Base-by-base conservation (phyloP, 1,139 yeast species). In the Hemisphaericaspora lyxosophila region DNA sequence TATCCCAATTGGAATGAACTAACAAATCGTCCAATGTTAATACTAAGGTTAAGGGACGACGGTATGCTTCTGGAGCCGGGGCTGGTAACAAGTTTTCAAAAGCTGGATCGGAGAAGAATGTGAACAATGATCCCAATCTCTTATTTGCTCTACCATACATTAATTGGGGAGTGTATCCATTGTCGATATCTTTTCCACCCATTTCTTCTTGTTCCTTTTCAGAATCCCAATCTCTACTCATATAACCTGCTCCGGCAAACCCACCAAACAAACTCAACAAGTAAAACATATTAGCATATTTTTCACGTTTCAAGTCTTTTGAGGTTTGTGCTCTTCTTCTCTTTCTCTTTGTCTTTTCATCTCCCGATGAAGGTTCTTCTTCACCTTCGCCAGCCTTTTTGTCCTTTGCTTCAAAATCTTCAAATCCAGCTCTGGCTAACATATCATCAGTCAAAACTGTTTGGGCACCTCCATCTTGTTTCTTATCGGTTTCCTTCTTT, bases 21-120 rank as follows among this genome's bases (percentile, higher is more conserved):
- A 92, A 75, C 45, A 92, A 71, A 57, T 92, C 98, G 51, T 92
- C 98, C 54, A 92, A 75, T 19, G 89, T 84, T 49, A 92, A 66
- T 5, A 92, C 97, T 50, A 92, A 72, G 3, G 99, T 92, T 59
- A 86, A 69, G 27, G 97, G 96, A 57, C 96, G 84, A 57, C 92
- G 86, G 63, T 90, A 92, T 40, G 95, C 95, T 54, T 88, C 95
- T 7, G 89, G 88, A 19, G 95, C 84, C 37, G 95, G 90, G 25
- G 77, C 77, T 36, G 97, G 97, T 52, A 92, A 76, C 56, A 92
- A 78, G 57, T 89, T 88, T 44, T 89, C 95, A 62, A 85, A 90
- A 13, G 86, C 95, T 7, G 99, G 98, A 51, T 92, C 97, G 44
- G 87, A 83, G 70, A 90, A 90, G 51, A 85, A 85, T 33, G 85